A percentile compares a stretch with the other conserved stretches of the same genome.
phyloP scores from a whole-genome alignment of 768 basidiomycete species.

The Russula sp. region DNA sequence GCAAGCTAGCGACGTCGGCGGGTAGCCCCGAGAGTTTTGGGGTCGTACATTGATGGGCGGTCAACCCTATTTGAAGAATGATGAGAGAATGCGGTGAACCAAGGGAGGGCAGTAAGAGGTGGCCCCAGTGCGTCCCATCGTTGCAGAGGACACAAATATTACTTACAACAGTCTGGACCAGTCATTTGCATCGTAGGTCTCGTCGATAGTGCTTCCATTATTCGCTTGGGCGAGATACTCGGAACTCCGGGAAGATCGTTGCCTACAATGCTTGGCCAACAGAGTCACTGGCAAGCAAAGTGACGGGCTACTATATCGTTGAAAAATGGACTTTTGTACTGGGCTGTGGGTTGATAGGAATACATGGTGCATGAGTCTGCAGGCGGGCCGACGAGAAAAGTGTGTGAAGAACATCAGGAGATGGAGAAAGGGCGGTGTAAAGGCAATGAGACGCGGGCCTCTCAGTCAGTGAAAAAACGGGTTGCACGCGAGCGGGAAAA shows the following conservation, averaged over 20 bases:
- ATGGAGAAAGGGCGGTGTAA: no score
- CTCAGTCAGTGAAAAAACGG: no score
- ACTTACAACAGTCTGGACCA: conserved; percentile 21
- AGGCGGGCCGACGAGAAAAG: no score
- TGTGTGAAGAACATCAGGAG: neutral
- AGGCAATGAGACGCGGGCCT: neutral
- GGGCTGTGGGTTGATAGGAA: conserved; percentile 6
- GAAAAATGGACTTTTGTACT: conserved; percentile 4
- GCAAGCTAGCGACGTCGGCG: conserved; percentile 38
- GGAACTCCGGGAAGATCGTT: conserved; percentile 40
- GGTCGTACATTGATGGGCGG: conserved; percentile 34
- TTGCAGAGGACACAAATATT: neutral
- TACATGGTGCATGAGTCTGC: conserved; percentile 19
- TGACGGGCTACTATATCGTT: conserved; percentile 9
- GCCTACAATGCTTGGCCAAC: conserved; percentile 32
- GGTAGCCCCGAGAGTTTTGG: conserved; percentile 41
- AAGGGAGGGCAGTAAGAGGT: neutral
- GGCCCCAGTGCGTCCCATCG: neutral
- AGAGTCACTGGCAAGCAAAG: conserved; percentile 10
- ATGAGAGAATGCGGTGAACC: neutral
- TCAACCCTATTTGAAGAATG: conserved; percentile 32
- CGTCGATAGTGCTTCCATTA: neutral
- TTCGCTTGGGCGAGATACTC: conserved; percentile 37
- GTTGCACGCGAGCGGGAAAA: no score
- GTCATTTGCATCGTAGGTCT: conserved; percentile 12